Evolutionary conservation across 1,284 basidiomycete species (phyloP), one percentile per base, ranked within the genome.

Genomic region (Sporisorium graminicola): DNA sequence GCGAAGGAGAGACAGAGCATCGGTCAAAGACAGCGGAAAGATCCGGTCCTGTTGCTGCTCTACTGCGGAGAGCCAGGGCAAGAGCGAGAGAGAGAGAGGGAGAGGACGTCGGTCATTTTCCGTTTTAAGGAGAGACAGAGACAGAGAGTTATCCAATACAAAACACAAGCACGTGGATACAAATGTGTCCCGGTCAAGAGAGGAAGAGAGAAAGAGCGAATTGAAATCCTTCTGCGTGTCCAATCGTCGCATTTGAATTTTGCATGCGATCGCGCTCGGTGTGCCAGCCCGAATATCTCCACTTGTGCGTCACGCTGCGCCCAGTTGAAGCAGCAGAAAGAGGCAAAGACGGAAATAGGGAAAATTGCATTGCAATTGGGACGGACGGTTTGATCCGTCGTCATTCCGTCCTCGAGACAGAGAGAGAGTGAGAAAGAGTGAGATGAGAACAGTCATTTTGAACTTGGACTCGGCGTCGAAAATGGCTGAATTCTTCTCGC

Each of bases 281-380:
- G 26, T 40, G 46, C 26, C 44, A 58, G 42, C 53, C 60, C 66
- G 57, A 69, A 56, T 64, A 68, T 35, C 65, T 69, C 60, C 66
- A 69, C n/a, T n/a, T 50, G 49, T 59, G 46, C 60, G 50, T 58
- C 66, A 54, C 43, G 54, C n/a, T 51, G 47, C 46, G 18, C 26
- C 9, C 1, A n/a, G n/a, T n/a, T n/a, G n/a, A n/a, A n/a, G n/a
- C n/a, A n/a, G n/a, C n/a, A n/a, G n/a, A n/a, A n/a, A n/a, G n/a
- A n/a, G n/a, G n/a, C n/a, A n/a, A n/a, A n/a, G n/a, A n/a, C n/a
- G n/a, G n/a, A n/a, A n/a, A n/a, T n/a, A n/a, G n/a, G n/a, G n/a
- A n/a, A n/a, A n/a, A n/a, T n/a, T n/a, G n/a, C n/a, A 46, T 27
- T 46, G 13, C 24, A 47, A 47, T 47, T 47, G 37, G 13, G 33